phyloP scores from a whole-genome alignment of 306 rosid genomes.

The Arachis hypogaea region DNA sequence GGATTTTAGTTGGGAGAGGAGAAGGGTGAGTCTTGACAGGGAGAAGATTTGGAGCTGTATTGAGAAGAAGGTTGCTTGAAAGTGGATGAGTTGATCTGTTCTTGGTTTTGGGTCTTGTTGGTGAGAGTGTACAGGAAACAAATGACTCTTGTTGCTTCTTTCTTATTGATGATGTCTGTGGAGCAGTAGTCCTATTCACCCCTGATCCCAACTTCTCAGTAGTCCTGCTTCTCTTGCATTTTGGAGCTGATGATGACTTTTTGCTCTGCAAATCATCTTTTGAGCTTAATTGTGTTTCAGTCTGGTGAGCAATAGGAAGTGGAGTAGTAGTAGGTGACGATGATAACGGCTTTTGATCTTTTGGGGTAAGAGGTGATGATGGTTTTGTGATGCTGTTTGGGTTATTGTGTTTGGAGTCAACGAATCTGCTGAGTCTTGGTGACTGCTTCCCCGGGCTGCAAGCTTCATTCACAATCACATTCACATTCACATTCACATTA shows the following conservation, averaged over 20 bases:
- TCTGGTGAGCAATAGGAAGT: constrained; percentile 34
- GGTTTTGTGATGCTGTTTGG: constrained; percentile 27
- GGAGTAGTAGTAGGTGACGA: neutral
- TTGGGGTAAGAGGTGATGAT: constrained; percentile 37
- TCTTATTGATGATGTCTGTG: constrained; percentile 51
- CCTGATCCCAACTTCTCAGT: constrained; percentile 48
- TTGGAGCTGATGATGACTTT: constrained; percentile 40
- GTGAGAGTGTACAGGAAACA: constrained; percentile 57
- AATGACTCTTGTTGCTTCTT: constrained; percentile 75
- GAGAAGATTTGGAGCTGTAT: constrained; percentile 57
- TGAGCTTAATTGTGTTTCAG: constrained; percentile 36
- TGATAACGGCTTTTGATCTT: constrained; percentile 40
- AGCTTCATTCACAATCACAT: no score
- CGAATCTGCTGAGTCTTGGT: constrained; percentile 59
- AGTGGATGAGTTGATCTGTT: constrained; percentile 62
- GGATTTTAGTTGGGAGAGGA: constrained; percentile 43
- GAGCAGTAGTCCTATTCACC: constrained; percentile 48
- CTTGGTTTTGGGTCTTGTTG: constrained; percentile 52
- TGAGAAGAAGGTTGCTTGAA: constrained; percentile 56
- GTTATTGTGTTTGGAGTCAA: constrained; percentile 51
- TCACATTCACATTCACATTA: no score
- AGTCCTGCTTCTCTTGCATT: constrained; percentile 23
- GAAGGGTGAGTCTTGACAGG: constrained; percentile 46
- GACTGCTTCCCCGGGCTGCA: constrained; percentile 48
- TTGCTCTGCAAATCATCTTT: constrained; percentile 38